Evolutionary conservation across 2,329 filamentous ascomycete species (phyloP), one percentile per base, ranked within the genome.

Genomic region (Microsporum audouinii): DNA sequence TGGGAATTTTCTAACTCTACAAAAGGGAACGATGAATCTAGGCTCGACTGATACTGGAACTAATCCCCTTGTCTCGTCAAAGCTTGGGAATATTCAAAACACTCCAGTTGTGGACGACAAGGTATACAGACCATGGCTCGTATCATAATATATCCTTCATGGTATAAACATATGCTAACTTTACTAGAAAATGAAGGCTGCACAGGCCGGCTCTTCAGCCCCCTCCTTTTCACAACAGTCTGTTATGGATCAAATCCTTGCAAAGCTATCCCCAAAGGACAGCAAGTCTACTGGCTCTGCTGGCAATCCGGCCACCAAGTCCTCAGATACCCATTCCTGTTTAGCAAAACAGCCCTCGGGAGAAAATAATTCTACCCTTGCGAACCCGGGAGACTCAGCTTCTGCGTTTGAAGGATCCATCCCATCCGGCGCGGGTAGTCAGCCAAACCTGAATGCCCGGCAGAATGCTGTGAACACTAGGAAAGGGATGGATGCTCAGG

Each of bases 191-290:
- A 72, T 76, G 69, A 80, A 80, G 68, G 64, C 77, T 63, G 77
- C 79, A 58, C 71, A 71, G 63, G 66, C 17, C 29, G 33, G 29
- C 1, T 33, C 58, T 47, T 38, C 34, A 5, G 12, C 6, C 17
- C n/a, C 38, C 7, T 31, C 58, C 17, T 36, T 41, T 39, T 12
- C 27, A 27, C 66, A 71, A 31, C 62, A 69, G 29, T 72, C 75
- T n/a, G 71, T 75, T 6, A 84, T 91, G 79, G 88, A 94, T 68
- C 85, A 85, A 63, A 82, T 78, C 51, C 69, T 77, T 33, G 71
- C 73, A 38, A 76, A 72, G 43, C 68, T 77, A 43, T 72, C 74
- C 23, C 72, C 75, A 36, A 73, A 74, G 63, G 67, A 72, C 38
- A 66, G 68, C 31, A 51, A 62, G 14, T 62, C 65, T 49, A 60